Evolutionary conservation across 164 flowering plant species (phyloP).

Genomic region (Buxus sempervirens): DNA sequence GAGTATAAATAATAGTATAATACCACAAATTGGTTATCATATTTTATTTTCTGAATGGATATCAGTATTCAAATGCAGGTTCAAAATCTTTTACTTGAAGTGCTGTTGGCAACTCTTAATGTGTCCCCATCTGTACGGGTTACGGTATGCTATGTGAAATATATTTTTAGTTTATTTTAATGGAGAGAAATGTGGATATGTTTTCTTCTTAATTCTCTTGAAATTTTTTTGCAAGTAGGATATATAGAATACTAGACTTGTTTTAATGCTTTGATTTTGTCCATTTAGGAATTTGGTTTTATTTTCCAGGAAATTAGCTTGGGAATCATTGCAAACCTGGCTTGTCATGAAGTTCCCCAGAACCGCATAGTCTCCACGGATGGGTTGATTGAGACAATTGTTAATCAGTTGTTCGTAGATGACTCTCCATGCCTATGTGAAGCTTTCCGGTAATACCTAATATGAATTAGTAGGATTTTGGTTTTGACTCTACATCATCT

Average conservation of each 20-base stretch:
- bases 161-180: background rate
- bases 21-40: background rate
- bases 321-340: constrained; percentile 87
- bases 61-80: constrained; percentile 38
- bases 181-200: background rate
- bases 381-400: constrained; percentile 51
- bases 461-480: background rate
- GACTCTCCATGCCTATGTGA: constrained; percentile 77
- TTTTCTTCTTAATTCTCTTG: background rate
- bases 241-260: background rate
- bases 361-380: constrained; percentile 41
- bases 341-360: constrained; percentile 76
- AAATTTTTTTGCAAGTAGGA: background rate
- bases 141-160: constrained; percentile 38
- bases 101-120: constrained; percentile 63
- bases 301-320: constrained; percentile 77
- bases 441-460: constrained; percentile 57
- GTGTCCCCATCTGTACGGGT: constrained; percentile 54
- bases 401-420: constrained; percentile 72
- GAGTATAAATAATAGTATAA: too few relatives aligned
- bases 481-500: background rate
- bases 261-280: background rate
- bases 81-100: constrained; percentile 75
- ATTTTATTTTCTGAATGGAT: background rate
- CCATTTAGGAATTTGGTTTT: background rate